Evolutionary conservation across 2,329 filamentous ascomycete species (phyloP), one percentile per base, ranked within the genome.

Genomic region (Aspergillus carbonarius): DNA sequence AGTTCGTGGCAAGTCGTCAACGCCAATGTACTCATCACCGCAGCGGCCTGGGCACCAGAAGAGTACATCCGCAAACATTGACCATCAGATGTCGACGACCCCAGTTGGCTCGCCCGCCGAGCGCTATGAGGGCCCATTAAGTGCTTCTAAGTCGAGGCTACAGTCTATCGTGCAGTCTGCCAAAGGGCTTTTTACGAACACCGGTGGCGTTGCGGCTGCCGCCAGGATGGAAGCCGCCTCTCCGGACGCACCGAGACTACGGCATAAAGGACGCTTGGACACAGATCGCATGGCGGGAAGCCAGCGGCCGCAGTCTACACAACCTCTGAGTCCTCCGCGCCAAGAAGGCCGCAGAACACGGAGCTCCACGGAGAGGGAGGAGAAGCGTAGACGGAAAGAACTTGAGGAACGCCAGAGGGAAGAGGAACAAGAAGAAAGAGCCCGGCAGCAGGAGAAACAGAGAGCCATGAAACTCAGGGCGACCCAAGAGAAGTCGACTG

Each of bases 161-260:
- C 96, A 93, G 48, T 96, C 93, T 9, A 92, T 96, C 60, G 81
- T 97, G 67, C 93, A 92, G 75, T 90, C 88, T 56, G 95, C 93
- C 4, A 93, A 90, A 73, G 91, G 89, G 13, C 84, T 97, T 50
- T 88, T 97, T 62, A 91, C 89, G 17, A 96, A 90, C 65, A 93
- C 83, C 61, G 85, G 82, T 59, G 79, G 82, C 46, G 74, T 82
- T 12, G 85, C 84, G 61, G 83, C 83, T 47, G 82, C 85, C 46
- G 82, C 82, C 2, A 86, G 83, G 64, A 70, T 85, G 60, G 85
- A 87, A 61, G 79, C 78, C 30, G 76, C 82, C 7, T 79, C 79
- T 13, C 76, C 79, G 9, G 73, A 72, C 30, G 69, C 73, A 18
- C 60, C 66, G 2, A 72, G 70, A 39, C 50, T 67, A 15, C 71